Base-by-base conservation (phyloP, 1,284 basidiomycete genomes). In the Exsudoporus floridanus region DNA sequence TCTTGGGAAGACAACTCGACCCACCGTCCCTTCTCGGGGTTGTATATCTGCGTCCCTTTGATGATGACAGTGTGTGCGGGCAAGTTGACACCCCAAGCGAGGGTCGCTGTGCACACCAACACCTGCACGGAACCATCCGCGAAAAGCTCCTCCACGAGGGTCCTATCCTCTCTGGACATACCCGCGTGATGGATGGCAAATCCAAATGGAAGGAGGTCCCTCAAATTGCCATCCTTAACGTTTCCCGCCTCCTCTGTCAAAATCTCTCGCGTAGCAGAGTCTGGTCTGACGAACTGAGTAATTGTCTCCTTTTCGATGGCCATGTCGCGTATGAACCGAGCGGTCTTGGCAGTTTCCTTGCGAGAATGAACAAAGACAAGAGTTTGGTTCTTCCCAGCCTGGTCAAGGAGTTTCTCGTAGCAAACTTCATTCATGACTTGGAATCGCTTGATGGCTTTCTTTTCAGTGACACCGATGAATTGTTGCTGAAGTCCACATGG, bases 131-230 rank as follows among this genome's bases (percentile, higher is more conserved):
- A 88, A 1, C 94, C 92, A 52, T 96, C 92, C 18, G 87, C 86
- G 70, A 99, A 99, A 13, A 99, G 79, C 57, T 97, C 96, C 69
- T 99, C 97, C 25, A 98, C 94, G 5, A 94, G 82, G 13, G 84
- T 86, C 68, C 97, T 88, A 62, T 99, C 96, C 58, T 92, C 92
- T 54, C 94, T 79, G n/a, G 85, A 82, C 94, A 99, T 97, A 37
- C 97, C 96, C n/a, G 97, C 97, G 64, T 99, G 97, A 71, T 99
- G 97, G 54, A 98, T 97, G 55, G 88, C 96, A 61, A 99, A 97
- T 1, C 97, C 96, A 61, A 98, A 99, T 0, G 95, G 95, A 23
- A 99, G 76, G 0, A 99, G 75, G 61, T 99, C 97, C 66, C 87
- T 84, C 49, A 99, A 73, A 65, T 95, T 90, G 7, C 81, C 67